Conservation (phyloP, 305 asterid species). For the Fraxinus xanthoxyloides region DNA sequence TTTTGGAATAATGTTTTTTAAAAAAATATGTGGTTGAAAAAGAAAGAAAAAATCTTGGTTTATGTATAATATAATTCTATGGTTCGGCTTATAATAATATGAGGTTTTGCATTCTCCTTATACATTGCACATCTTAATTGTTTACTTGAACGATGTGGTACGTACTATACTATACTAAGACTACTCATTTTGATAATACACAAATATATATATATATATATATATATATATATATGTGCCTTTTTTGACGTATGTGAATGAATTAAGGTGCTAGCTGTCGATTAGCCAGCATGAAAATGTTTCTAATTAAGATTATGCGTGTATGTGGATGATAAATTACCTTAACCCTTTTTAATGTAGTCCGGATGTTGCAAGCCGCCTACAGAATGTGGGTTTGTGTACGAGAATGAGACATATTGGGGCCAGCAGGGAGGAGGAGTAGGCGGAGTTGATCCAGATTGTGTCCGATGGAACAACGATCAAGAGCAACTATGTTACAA, state of each 20-base stretch:
- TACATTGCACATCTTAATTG: neutral
- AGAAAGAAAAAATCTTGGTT: no score
- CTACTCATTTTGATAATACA: neutral
- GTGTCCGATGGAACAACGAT: conserved; percentile 63
- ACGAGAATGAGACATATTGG: conserved; percentile 76
- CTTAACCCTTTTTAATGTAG: conserved; percentile 31
- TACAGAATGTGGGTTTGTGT: conserved; percentile 63
- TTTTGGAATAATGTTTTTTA: no score
- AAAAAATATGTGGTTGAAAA: no score
- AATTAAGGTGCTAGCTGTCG: neutral
- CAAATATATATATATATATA: no score
- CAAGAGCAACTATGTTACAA: conserved; percentile 61
- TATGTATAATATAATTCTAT: neutral
- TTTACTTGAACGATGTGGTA: neutral
- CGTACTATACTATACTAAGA: neutral
- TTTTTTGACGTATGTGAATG: neutral
- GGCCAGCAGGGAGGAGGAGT: conserved; percentile 34
- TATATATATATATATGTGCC: no score
- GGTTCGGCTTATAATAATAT: neutral
- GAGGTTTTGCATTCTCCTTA: neutral
- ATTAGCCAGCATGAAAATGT: neutral
- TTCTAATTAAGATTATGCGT: neutral
- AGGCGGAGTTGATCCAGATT: conserved; percentile 50
- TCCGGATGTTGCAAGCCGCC: conserved; percentile 99
- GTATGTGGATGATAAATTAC: neutral